phyloP scores from a whole-genome alignment of 2,329 filamentous ascomycete species.

The Fusarium guadeloupense region DNA sequence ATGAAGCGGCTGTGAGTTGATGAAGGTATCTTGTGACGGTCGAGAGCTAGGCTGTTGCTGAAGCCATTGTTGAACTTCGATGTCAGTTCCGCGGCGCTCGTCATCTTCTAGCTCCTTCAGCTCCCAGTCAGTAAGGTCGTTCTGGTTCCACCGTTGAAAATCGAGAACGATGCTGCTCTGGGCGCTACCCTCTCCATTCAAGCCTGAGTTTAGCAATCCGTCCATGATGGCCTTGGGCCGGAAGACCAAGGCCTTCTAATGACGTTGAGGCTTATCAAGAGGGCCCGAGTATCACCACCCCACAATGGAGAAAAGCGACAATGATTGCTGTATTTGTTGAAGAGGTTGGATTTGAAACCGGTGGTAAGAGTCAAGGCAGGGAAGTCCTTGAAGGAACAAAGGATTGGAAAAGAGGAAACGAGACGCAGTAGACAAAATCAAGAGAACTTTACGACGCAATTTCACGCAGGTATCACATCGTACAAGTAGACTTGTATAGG shows the following conservation, averaged over 20 bases:
- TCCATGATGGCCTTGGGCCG: constrained; percentile 16
- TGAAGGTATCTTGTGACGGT: constrained; percentile 14
- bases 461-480: constrained; percentile 15
- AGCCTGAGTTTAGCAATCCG: not conserved
- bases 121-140: constrained; percentile 8
- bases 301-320: constrained; percentile 8
- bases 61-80: constrained; percentile 21
- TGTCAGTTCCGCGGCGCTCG: not conserved
- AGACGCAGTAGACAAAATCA: constrained; percentile 10
- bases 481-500: constrained; percentile 21
- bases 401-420: not conserved
- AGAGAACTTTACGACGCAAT: constrained; percentile 10
- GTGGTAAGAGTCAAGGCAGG: not conserved
- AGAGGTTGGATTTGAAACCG: constrained; percentile 9
- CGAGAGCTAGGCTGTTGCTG: constrained; percentile 22
- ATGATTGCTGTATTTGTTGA: constrained; percentile 12
- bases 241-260: constrained; percentile 14
- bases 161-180: constrained; percentile 23
- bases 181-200: not conserved
- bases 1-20: constrained; percentile 22
- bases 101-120: constrained; percentile 3
- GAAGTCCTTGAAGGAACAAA: constrained; percentile 8
- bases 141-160: constrained; percentile 3
- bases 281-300: constrained; percentile 29
- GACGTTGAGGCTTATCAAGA: constrained; percentile 22